These are phyloP conservation scores for Lipomyces starkeyi DNA, from an alignment of 805 yeast species.

Conservation along the genomic window DNA sequence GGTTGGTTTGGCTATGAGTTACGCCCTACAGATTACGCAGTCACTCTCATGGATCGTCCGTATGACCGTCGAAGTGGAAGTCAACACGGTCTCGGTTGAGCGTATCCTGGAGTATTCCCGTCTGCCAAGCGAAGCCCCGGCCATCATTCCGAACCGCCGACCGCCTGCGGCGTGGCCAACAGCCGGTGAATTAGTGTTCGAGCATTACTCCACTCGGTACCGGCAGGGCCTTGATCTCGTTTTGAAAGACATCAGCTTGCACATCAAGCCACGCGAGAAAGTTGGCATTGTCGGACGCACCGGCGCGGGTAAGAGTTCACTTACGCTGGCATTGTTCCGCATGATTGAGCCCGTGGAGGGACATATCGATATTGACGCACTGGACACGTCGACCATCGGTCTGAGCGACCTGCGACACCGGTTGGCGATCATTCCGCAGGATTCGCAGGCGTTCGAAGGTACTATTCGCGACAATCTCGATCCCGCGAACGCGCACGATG, in stretches of 20 bases:
- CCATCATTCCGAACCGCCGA: constrained; percentile 62
- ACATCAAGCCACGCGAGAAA: constrained; percentile 76
- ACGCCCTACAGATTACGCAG: constrained; percentile 91
- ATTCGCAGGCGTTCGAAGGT: constrained; percentile 90
- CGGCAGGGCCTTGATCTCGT: constrained; percentile 82
- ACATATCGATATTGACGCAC: constrained; percentile 71
- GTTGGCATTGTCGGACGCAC: constrained; percentile 97
- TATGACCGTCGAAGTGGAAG: constrained; percentile 98
- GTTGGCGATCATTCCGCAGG: constrained; percentile 89
- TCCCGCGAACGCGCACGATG: constrained; percentile 71
- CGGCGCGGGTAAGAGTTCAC: constrained; percentile 93
- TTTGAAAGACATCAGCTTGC: constrained; percentile 67
- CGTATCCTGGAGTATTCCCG: constrained; percentile 86
- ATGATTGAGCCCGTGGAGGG: constrained; percentile 80
- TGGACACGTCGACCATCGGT: constrained; percentile 72
- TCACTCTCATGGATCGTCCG: constrained; percentile 96
- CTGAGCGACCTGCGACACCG: constrained; percentile 76
- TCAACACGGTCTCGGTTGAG: constrained; percentile 95
- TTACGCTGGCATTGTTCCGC: constrained; percentile 83
- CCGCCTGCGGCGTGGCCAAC: constrained; percentile 80
- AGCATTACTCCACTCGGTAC: constrained; percentile 80
- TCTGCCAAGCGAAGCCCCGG: constrained; percentile 86
- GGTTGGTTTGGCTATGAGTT: constrained; percentile 91
- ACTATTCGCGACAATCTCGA: constrained; percentile 84
- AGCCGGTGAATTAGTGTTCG: constrained; percentile 68